These are phyloP conservation scores for Poronia punctata DNA, from an alignment of 495 filamentous ascomycete genomes.

Conservation along the genomic window DNA sequence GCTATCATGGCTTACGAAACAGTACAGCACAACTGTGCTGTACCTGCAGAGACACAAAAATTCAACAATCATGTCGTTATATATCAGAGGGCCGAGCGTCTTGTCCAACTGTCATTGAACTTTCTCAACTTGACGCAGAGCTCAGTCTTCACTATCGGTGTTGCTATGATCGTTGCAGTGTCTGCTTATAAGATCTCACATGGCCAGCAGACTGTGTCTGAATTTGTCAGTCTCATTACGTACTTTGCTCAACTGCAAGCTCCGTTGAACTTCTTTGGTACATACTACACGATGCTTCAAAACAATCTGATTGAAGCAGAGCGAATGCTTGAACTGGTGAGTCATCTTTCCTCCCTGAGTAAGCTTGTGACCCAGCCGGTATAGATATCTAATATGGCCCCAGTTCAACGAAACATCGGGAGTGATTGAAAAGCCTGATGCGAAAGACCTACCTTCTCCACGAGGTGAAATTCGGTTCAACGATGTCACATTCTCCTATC, in stretches of 20 bases:
- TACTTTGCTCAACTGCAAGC: slow-evolving; percentile 79
- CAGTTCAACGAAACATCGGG: slow-evolving; percentile 57
- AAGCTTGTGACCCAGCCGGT: too few relatives aligned
- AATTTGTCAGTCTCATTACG: slow-evolving; percentile 64
- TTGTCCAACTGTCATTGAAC: slow-evolving; percentile 49
- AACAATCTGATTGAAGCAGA: slow-evolving; percentile 84
- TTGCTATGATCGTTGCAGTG: slow-evolving; percentile 13
- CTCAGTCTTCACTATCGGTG: slow-evolving; percentile 9
- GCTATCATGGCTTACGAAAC: slow-evolving; percentile 24
- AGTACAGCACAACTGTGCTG: slow-evolving; percentile 15
- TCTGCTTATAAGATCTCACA: slow-evolving; percentile 71
- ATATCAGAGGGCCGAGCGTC: slow-evolving; percentile 16
- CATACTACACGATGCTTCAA: slow-evolving; percentile 80
- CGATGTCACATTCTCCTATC: slow-evolving; percentile 72
- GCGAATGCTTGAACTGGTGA: slow-evolving; percentile 67
- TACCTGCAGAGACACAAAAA: slow-evolving; percentile 15
- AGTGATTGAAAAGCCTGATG: slow-evolving; percentile 54
- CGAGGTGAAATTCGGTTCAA: slow-evolving; percentile 67
- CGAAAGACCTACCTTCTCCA: slow-evolving; percentile 45
- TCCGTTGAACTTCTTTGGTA: slow-evolving; percentile 81
- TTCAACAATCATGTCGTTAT: slow-evolving; percentile 12
- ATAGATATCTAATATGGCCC: background rate
- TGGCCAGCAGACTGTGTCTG: slow-evolving; percentile 79
- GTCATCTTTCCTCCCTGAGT: background rate
- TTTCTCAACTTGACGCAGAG: slow-evolving; percentile 53